phyloP scores from a whole-genome alignment of 495 filamentous ascomycete genomes.

The Penicillium dipodomyicola region DNA sequence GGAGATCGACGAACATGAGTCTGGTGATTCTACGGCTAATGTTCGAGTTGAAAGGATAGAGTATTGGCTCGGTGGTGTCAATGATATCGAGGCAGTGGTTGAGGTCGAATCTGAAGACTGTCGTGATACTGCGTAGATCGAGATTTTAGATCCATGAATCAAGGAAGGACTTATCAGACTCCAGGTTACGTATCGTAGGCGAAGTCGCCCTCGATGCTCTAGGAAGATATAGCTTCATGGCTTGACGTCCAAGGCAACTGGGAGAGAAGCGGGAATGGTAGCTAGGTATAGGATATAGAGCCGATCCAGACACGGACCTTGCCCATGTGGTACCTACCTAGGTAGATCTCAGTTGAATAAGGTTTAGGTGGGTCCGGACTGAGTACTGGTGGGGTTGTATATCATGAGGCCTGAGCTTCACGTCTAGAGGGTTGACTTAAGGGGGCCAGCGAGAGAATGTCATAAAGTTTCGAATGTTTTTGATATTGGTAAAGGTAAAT shows the following conservation, averaged over 20 bases:
- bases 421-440: not conserved
- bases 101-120: not conserved
- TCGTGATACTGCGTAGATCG: not conserved
- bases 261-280: not conserved
- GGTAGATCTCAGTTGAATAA: not conserved
- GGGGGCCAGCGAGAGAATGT: not conserved
- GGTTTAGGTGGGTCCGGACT: not conserved
- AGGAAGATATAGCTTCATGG: not conserved
- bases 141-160: not conserved
- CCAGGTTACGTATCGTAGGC: not conserved
- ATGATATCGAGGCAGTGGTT: not conserved
- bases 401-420: not conserved
- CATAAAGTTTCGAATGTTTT: conserved; percentile 15
- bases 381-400: not conserved
- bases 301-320: not conserved
- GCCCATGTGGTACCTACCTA: too few relatives aligned
- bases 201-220: not conserved
- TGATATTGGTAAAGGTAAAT: conserved; percentile 9
- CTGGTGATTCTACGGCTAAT: not conserved
- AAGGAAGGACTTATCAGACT: not conserved
- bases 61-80: not conserved
- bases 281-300: not conserved
- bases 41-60: not conserved
- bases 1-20: not conserved
- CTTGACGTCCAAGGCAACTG: not conserved